These are phyloP conservation scores for Fusarium mundagurra DNA, from an alignment of 2,329 filamentous ascomycete genomes.

Conservation along the genomic window DNA sequence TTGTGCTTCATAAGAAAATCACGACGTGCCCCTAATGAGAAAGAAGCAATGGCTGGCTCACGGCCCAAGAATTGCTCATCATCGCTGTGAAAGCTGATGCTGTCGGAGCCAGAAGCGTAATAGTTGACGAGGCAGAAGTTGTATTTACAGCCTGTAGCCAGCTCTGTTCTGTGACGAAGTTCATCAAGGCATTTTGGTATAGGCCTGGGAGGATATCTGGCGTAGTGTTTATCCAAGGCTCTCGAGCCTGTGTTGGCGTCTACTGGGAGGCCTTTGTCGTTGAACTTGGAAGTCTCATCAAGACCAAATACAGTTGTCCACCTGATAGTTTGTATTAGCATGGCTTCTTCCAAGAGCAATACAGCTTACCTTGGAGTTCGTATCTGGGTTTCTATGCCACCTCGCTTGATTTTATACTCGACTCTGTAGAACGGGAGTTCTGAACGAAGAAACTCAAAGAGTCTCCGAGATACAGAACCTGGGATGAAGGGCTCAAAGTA, in stretches of 20 bases:
- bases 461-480: slow-evolving; percentile 59
- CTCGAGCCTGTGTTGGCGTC: slow-evolving; percentile 54
- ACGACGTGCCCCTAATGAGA: slow-evolving; percentile 75
- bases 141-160: slow-evolving; percentile 71
- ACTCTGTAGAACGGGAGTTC: slow-evolving; percentile 81
- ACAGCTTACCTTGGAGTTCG: slow-evolving; percentile 57
- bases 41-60: slow-evolving; percentile 77
- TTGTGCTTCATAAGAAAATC: slow-evolving; percentile 87
- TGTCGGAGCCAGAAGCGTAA: slow-evolving; percentile 80
- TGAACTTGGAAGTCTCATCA: slow-evolving; percentile 71
- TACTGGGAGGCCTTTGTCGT: slow-evolving; percentile 53
- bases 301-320: slow-evolving; percentile 67
- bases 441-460: slow-evolving; percentile 77
- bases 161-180: slow-evolving; percentile 71
- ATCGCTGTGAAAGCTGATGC: slow-evolving; percentile 82
- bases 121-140: slow-evolving; percentile 88
- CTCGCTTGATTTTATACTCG: slow-evolving; percentile 76
- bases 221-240: slow-evolving; percentile 63
- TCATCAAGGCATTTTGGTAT: slow-evolving; percentile 75
- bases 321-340: slow-evolving; percentile 30
- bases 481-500: slow-evolving; percentile 81
- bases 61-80: slow-evolving; percentile 80
- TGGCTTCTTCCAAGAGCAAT: neutral
- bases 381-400: slow-evolving; percentile 69
- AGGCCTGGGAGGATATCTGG: slow-evolving; percentile 70